phyloP scores from a whole-genome alignment of 1,284 basidiomycete genomes.

The Tilletia indica region DNA sequence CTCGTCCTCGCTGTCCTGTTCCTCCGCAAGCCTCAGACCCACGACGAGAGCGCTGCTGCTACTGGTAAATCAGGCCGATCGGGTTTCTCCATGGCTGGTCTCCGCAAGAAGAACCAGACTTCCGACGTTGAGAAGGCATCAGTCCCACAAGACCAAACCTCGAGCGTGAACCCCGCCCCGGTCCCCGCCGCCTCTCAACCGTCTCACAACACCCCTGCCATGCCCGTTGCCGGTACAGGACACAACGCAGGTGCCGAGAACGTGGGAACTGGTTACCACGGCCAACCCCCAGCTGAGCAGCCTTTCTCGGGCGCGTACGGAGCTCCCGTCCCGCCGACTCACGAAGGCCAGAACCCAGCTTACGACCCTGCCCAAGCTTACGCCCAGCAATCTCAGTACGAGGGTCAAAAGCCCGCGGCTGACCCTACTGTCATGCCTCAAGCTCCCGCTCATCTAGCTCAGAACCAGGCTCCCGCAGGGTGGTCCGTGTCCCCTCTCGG shows the following conservation, averaged over 20 bases:
- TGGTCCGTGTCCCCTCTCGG: constrained; percentile 13
- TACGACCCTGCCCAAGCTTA: constrained; percentile 10
- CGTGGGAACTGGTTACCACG: constrained; percentile 3
- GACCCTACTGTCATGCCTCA: neutral
- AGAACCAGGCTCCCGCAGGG: neutral
- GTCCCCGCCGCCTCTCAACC: neutral
- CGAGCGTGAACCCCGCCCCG: no score
- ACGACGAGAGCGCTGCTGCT: neutral
- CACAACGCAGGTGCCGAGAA: neutral
- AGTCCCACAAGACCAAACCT: neutral
- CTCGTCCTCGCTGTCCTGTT: neutral
- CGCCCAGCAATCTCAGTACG: constrained; percentile 1
- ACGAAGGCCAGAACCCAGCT: neutral
- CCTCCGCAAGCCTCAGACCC: neutral
- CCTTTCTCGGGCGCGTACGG: constrained; percentile 12
- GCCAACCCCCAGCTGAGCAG: constrained; percentile 1
- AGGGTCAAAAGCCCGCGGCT: neutral
- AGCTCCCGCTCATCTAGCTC: neutral
- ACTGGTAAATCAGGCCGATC: neutral
- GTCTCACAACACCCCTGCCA: neutral
- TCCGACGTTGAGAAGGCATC: constrained; percentile 8
- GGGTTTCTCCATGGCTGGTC: neutral
- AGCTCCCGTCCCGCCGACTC: neutral
- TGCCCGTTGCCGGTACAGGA: neutral
- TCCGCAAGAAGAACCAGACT: constrained; percentile 8